These are phyloP conservation scores for Thozetella sp. DNA, from an alignment of 495 filamentous ascomycete species.

Conservation along the genomic window DNA sequence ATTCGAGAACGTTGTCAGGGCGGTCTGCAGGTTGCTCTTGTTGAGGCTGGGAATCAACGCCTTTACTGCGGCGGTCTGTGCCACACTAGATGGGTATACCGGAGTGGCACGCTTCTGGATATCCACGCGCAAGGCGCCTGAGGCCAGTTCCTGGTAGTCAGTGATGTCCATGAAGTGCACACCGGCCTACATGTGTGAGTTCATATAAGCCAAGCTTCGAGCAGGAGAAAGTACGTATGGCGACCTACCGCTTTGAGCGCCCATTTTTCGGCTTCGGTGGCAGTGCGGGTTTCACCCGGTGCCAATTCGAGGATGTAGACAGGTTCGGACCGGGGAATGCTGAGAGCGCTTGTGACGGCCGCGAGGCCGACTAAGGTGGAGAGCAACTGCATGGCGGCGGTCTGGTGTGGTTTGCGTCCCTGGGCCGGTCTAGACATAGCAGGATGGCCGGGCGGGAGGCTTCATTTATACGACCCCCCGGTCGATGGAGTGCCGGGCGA, in stretches of 20 bases:
- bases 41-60: slow-evolving; percentile 64
- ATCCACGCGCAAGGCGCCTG: slow-evolving; percentile 34
- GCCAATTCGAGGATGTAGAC: slow-evolving; percentile 72
- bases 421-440: too few relatives aligned
- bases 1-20: slow-evolving; percentile 75
- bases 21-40: slow-evolving; percentile 70
- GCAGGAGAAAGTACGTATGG: not conserved
- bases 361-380: not conserved
- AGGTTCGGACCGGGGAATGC: not conserved
- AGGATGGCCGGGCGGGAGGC: too few relatives aligned
- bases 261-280: slow-evolving; percentile 91
- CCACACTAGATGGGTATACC: slow-evolving; percentile 62
- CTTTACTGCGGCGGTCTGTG: slow-evolving; percentile 59
- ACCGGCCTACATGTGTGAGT: slow-evolving; percentile 55
- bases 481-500: too few relatives aligned
- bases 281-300: slow-evolving; percentile 74
- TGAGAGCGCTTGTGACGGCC: not conserved
- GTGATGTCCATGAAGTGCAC: slow-evolving; percentile 91
- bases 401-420: too few relatives aligned
- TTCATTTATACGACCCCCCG: too few relatives aligned
- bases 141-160: slow-evolving; percentile 48
- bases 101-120: slow-evolving; percentile 38
- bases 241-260: slow-evolving; percentile 68
- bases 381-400: not conserved
- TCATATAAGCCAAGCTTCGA: not conserved